phyloP scores from a whole-genome alignment of 352 stramenopile genomes.

The Phytophthora megakarya region DNA sequence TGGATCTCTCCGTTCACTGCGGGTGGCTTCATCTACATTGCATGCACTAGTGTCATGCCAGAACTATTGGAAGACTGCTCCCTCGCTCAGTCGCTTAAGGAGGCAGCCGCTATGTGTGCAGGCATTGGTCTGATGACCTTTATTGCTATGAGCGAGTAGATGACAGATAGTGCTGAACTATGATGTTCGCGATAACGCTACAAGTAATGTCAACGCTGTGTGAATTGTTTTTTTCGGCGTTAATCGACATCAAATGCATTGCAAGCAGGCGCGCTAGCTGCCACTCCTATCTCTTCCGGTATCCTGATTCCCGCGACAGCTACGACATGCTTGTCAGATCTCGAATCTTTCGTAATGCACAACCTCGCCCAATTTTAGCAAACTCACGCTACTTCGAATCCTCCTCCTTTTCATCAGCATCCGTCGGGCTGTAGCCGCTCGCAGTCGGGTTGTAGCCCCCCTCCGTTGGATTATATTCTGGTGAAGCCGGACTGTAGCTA shows the following conservation, averaged over 20 bases:
- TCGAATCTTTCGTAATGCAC: constrained; percentile 31
- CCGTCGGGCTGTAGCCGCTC: constrained; percentile 78
- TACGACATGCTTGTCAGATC: constrained; percentile 18
- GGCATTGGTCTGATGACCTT: constrained; percentile 80
- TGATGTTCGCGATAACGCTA: neutral
- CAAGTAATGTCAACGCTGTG: constrained; percentile 28
- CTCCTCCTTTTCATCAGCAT: constrained; percentile 59
- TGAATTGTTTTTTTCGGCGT: constrained; percentile 29
- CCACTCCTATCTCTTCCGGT: constrained; percentile 5
- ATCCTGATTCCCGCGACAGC: constrained; percentile 18
- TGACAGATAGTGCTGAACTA: constrained; percentile 1
- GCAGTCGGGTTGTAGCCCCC: constrained; percentile 66
- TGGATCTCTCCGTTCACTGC: constrained; percentile 88
- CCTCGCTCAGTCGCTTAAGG: constrained; percentile 69
- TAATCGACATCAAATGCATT: constrained; percentile 31
- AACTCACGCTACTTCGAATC: constrained; percentile 30
- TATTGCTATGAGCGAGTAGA: constrained; percentile 76
- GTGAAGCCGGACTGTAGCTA: constrained; percentile 78
- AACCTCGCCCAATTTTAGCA: constrained; percentile 22
- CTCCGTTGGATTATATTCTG: constrained; percentile 85
- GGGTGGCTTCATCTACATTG: constrained; percentile 94
- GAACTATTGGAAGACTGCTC: constrained; percentile 90
- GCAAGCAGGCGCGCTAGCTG: constrained; percentile 12
- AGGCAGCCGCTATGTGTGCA: constrained; percentile 67
- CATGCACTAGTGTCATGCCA: constrained; percentile 90